A percentile compares a stretch with the other conserved stretches of the same genome.
These are phyloP conservation scores for Fusarium virguliforme DNA, from an alignment of 2,329 filamentous ascomycete genomes.

Conservation along the genomic window DNA sequence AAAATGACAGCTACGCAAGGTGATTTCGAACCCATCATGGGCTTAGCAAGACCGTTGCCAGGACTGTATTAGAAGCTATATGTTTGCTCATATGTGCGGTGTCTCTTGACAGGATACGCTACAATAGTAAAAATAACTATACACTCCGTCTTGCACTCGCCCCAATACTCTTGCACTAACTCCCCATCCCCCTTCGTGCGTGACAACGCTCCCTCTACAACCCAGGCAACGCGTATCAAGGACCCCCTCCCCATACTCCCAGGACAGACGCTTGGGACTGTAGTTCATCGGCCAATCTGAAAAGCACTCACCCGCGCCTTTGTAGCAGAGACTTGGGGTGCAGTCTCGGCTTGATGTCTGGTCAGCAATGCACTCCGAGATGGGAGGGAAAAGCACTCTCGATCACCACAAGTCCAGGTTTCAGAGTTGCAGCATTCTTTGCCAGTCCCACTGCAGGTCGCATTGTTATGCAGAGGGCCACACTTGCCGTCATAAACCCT, in stretches of 20 bases:
- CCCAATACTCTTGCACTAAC: too few relatives aligned
- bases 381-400: not conserved
- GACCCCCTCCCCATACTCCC: not conserved
- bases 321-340: constrained; percentile 8
- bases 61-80: too few relatives aligned
- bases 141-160: too few relatives aligned
- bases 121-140: too few relatives aligned
- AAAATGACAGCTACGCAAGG: too few relatives aligned
- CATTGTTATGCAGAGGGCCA: not conserved
- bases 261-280: not conserved
- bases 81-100: too few relatives aligned
- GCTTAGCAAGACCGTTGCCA: too few relatives aligned
- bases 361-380: not conserved
- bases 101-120: too few relatives aligned
- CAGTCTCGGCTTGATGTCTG: not conserved
- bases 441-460: not conserved
- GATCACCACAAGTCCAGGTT: constrained; percentile 7
- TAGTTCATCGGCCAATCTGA: not conserved
- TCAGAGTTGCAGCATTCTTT: constrained; percentile 6
- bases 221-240: not conserved
- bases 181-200: too few relatives aligned
- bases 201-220: not conserved
- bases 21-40: too few relatives aligned
- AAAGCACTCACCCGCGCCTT: not conserved
- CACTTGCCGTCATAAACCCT: not conserved